Conservation (phyloP, 331 rosid species). For the Malus hybrid region DNA sequence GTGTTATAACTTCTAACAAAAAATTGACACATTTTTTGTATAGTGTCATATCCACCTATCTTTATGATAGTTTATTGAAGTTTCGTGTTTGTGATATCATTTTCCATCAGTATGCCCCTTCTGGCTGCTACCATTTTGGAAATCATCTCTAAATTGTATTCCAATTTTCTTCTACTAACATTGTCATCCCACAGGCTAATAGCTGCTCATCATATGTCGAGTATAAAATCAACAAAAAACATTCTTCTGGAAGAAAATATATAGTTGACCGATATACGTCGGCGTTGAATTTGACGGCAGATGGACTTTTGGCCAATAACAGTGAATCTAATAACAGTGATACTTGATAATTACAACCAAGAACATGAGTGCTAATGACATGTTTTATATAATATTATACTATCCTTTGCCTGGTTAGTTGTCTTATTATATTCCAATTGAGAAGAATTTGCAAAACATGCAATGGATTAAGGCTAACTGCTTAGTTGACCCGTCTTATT, state of each 20-base stretch:
- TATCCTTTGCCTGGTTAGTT: background rate
- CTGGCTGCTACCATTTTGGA: too few relatives aligned
- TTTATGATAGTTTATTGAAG: too few relatives aligned
- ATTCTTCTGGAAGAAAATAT: background rate
- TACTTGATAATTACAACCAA: too few relatives aligned
- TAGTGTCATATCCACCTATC: too few relatives aligned
- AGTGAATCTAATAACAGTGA: background rate
- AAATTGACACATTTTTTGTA: too few relatives aligned
- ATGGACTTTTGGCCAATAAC: background rate
- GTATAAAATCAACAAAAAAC: background rate
- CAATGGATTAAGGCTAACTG: background rate
- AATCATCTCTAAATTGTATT: too few relatives aligned
- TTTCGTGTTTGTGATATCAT: too few relatives aligned
- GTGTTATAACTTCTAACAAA: too few relatives aligned
- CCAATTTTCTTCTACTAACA: too few relatives aligned
- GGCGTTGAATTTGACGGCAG: background rate
- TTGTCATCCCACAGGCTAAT: too few relatives aligned
- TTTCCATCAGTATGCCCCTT: too few relatives aligned
- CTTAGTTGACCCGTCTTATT: background rate
- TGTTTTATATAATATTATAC: background rate
- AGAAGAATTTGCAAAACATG: background rate
- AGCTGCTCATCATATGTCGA: too few relatives aligned
- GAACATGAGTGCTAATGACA: background rate
- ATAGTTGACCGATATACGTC: background rate
- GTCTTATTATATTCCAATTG: background rate